Conservation (phyloP, 2,329 filamentous ascomycete species). For the Colletotrichum melonis region DNA sequence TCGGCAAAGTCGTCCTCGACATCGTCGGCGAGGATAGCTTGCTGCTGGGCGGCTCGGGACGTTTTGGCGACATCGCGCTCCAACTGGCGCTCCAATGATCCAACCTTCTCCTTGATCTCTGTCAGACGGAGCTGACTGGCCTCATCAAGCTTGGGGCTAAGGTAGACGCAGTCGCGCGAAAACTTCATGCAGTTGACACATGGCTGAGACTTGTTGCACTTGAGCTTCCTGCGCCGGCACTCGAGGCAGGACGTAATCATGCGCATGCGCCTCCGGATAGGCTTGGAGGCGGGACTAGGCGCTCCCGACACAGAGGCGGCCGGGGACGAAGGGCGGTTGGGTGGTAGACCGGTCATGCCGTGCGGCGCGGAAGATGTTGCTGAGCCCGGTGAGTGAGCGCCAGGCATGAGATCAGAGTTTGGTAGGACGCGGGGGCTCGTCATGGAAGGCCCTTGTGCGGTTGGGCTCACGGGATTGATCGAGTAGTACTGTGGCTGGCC, state of each 20-base stretch:
- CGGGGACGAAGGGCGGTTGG: slow-evolving; percentile 8
- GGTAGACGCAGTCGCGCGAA: slow-evolving; percentile 68
- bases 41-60: slow-evolving; percentile 44
- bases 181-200: slow-evolving; percentile 74
- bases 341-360: slow-evolving; percentile 11
- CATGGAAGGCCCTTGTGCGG: slow-evolving; percentile 17
- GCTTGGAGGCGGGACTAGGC: slow-evolving; percentile 43
- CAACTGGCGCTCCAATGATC: slow-evolving; percentile 75
- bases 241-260: slow-evolving; percentile 78
- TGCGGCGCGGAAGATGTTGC: slow-evolving; percentile 19
- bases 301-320: slow-evolving; percentile 11
- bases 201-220: slow-evolving; percentile 79
- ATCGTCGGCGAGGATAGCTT: slow-evolving; percentile 58
- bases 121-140: slow-evolving; percentile 76
- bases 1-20: slow-evolving; percentile 70
- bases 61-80: slow-evolving; percentile 73
- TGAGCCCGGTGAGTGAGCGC: slow-evolving; percentile 25
- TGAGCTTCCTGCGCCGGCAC: slow-evolving; percentile 80
- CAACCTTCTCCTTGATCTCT: slow-evolving; percentile 84
- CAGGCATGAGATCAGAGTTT: slow-evolving; percentile 30
- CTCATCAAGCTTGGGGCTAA: slow-evolving; percentile 75
- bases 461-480: slow-evolving; percentile 26
- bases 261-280: slow-evolving; percentile 69
- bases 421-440: slow-evolving; percentile 31
- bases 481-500: slow-evolving; percentile 35